These are phyloP conservation scores for Apiospora phragmitis DNA, from an alignment of 2,329 filamentous ascomycete species.

Conservation along the genomic window DNA sequence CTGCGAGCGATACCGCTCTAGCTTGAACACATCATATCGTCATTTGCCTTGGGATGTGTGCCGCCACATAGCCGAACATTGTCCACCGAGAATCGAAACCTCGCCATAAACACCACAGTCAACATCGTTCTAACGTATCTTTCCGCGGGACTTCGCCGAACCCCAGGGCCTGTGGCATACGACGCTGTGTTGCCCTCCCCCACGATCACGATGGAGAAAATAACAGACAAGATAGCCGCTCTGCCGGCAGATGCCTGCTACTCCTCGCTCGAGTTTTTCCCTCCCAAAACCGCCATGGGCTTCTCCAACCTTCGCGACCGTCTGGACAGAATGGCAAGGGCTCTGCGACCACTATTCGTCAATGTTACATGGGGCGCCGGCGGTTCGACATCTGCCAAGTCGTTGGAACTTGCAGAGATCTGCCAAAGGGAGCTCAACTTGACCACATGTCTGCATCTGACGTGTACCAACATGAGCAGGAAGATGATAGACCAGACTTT, in stretches of 20 bases:
- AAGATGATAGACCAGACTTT: constrained; percentile 83
- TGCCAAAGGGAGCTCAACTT: constrained; percentile 90
- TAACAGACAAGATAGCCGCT: constrained; percentile 92
- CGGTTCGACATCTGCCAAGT: constrained; percentile 87
- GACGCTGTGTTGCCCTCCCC: not conserved
- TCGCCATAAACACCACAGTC: not conserved
- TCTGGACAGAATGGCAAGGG: constrained; percentile 91
- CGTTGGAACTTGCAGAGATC: constrained; percentile 89
- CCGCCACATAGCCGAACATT: not conserved
- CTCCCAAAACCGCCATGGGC: constrained; percentile 94
- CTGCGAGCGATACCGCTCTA: not conserved
- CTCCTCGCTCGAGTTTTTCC: constrained; percentile 99
- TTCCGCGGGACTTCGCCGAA: not conserved
- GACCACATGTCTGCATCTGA: constrained; percentile 93
- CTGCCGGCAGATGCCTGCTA: constrained; percentile 79
- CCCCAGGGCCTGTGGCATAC: not conserved
- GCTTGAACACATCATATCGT: not conserved
- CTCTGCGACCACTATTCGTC: constrained; percentile 88
- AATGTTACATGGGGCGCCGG: constrained; percentile 98
- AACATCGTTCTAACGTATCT: not conserved
- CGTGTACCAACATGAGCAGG: constrained; percentile 96
- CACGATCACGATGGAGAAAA: constrained; percentile 70
- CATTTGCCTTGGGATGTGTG: not conserved
- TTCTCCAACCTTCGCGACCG: constrained; percentile 92
- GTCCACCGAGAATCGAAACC: not conserved